Percentiles rank a stretch among this genome's conserved stretches.
Evolutionary conservation across 805 yeast species (phyloP).

Genomic region (Tetrapisispora taiwanensis): DNA sequence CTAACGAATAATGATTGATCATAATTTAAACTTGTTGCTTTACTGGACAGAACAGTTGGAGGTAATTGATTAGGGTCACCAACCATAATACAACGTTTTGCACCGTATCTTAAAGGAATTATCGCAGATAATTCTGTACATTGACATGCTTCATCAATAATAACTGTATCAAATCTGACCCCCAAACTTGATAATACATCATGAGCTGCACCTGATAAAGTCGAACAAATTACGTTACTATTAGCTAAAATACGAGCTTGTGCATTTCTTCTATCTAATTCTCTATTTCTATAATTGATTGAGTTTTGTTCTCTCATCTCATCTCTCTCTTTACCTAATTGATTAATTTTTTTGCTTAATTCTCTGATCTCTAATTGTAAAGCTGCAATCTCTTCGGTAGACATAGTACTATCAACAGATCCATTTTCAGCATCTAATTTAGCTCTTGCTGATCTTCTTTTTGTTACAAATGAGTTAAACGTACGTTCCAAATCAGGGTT

Average conservation of each 20-base stretch:
- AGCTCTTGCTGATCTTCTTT: constrained; percentile 46
- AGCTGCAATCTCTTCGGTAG: constrained; percentile 37
- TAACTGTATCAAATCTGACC: constrained; percentile 76
- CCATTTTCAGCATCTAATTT: constrained; percentile 33
- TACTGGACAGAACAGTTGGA: constrained; percentile 87
- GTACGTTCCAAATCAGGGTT: constrained; percentile 37
- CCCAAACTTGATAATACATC: constrained; percentile 68
- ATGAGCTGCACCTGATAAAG: constrained; percentile 91
- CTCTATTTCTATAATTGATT: constrained; percentile 61
- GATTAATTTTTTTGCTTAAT: constrained; percentile 52
- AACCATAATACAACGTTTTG: constrained; percentile 85
- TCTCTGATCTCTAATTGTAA: constrained; percentile 44
- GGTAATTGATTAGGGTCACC: constrained; percentile 98
- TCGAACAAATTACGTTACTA: constrained; percentile 83
- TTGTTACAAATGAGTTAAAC: constrained; percentile 44
- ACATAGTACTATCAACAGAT: constrained; percentile 36
- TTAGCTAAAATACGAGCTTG: constrained; percentile 62
- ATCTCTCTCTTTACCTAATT: constrained; percentile 64
- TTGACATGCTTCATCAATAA: constrained; percentile 96
- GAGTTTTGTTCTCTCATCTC: constrained; percentile 66
- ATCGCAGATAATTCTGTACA: constrained; percentile 87
- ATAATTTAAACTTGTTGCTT: constrained; percentile 68
- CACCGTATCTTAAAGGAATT: constrained; percentile 87
- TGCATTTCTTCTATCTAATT: constrained; percentile 61
- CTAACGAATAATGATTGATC: constrained; percentile 91